Evolutionary conservation across 192 early-diverging fungal genomes (phyloP).

Genomic region (Pilobolus umbonatus): DNA sequence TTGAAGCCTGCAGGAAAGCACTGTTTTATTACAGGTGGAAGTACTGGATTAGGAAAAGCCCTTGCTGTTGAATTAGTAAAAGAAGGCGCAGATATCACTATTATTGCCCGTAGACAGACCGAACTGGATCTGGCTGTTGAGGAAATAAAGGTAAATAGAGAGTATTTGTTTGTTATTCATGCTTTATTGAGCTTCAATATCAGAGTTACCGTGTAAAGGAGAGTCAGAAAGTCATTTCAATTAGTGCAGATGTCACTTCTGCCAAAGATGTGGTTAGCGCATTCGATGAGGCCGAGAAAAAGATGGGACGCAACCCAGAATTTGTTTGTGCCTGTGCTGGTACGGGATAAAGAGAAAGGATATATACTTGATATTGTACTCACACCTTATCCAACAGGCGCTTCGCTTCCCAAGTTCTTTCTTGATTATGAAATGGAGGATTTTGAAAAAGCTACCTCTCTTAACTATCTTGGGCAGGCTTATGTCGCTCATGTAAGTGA

Average conservation of each 20-base stretch:
- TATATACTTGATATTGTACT: background rate
- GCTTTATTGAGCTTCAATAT: background rate
- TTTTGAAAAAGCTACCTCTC: constrained; percentile 49
- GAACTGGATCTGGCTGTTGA: constrained; percentile 49
- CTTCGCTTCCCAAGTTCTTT: constrained; percentile 57
- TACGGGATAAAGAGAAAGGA: constrained; percentile 23
- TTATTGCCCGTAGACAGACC: constrained; percentile 50
- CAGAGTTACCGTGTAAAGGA: background rate
- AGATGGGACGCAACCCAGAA: constrained; percentile 48
- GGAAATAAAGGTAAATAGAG: constrained; percentile 46
- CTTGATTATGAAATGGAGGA: constrained; percentile 54
- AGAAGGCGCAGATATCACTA: constrained; percentile 65
- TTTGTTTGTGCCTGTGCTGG: constrained; percentile 56
- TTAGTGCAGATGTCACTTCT: constrained; percentile 62
- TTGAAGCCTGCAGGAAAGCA: constrained; percentile 54
- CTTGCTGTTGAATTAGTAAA: constrained; percentile 60
- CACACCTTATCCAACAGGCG: constrained; percentile 22
- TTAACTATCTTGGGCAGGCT: constrained; percentile 66
- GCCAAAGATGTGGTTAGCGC: constrained; percentile 48
- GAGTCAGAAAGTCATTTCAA: constrained; percentile 42
- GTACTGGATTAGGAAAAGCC: constrained; percentile 64
- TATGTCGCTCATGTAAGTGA: constrained; percentile 65
- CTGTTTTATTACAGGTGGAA: constrained; percentile 72
- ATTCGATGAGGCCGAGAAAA: constrained; percentile 48
- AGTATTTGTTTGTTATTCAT: background rate